A percentile compares a stretch with the other conserved stretches of the same genome.
Conservation (phyloP, 2,329 filamentous ascomycete genomes). For the Sclerotinia sclerotiorum region DNA sequence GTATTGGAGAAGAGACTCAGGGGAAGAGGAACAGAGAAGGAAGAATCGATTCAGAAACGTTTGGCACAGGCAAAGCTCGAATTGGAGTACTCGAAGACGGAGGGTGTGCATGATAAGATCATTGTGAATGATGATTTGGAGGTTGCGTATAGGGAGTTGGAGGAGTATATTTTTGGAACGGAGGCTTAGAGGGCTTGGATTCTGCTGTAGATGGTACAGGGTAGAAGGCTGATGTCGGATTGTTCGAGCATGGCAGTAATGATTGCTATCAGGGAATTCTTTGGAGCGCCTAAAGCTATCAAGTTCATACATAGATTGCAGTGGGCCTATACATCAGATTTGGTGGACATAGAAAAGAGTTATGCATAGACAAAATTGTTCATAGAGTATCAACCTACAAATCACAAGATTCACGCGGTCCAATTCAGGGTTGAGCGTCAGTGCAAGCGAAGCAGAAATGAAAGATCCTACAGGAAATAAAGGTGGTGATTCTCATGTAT, state of each 20-base stretch:
- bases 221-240: neutral
- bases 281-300: neutral
- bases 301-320: neutral
- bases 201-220: neutral
- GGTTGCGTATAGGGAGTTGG: conserved; percentile 54
- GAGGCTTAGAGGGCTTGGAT: conserved; percentile 22
- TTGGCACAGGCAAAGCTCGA: conserved; percentile 71
- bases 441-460: too few species aligned
- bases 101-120: conserved; percentile 64
- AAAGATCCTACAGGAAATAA: neutral
- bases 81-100: conserved; percentile 68
- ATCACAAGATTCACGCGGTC: neutral
- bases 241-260: neutral
- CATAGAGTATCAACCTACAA: neutral
- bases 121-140: conserved; percentile 67
- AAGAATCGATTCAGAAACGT: conserved; percentile 68
- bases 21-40: conserved; percentile 74
- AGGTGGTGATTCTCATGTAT: neutral
- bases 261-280: neutral
- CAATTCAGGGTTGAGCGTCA: too few species aligned
- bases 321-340: neutral
- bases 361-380: conserved; percentile 3
- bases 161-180: conserved; percentile 48
- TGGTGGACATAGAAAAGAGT: neutral
- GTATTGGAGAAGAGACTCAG: conserved; percentile 72